Base-by-base conservation (phyloP, 768 basidiomycete genomes). In the Lactifluus pinguis region DNA sequence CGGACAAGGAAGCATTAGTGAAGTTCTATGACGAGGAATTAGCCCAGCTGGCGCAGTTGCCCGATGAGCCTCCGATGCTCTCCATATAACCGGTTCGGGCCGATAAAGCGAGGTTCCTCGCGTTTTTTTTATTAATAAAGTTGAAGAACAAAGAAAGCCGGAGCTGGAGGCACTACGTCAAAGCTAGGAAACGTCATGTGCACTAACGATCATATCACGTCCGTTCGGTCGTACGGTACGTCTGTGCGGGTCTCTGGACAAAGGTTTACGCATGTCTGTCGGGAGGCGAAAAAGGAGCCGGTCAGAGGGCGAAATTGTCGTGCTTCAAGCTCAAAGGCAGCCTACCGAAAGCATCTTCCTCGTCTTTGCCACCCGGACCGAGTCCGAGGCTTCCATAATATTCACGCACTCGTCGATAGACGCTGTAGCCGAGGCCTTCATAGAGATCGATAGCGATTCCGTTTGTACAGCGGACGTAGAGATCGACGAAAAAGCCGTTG, bases 391-490 rank as follows among this genome's bases (percentile, higher is more conserved):
- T 83, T 17, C 86, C 85, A 72, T 94, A 94, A 75, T 94, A 99
- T 72, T 93, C 92, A 62, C 85, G 80, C 53, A 99, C 95, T 63
- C 92, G 75, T 30, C 93, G 77, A 73, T 88, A 98, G 13, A 98
- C 92, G 68, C 88, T 92, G 68, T 99, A 99, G 11, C 92, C 95
- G 69, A 98, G 76, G 44, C 84, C 80, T 71, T 98, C 92, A 69
- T 98, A 98, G 87, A 99, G 88, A 19, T 76, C 78, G 61, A 95
- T 90, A 19, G 95, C 97, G 21, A 92, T 77, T 2, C 73, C 67
- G 67, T 95, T 97, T 61, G 85, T 85, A 68, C 90, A 93, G 54
- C 97, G 84, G 59, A 98, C 95, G 70, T 93, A 98, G 21, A 99
- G 81, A 73, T 98, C 97, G 51, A 98, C 93, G 68, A 95, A 98